These are phyloP conservation scores for Ceratocystiopsis minuta DNA, from an alignment of 2,329 filamentous ascomycete species.

Conservation along the genomic window DNA sequence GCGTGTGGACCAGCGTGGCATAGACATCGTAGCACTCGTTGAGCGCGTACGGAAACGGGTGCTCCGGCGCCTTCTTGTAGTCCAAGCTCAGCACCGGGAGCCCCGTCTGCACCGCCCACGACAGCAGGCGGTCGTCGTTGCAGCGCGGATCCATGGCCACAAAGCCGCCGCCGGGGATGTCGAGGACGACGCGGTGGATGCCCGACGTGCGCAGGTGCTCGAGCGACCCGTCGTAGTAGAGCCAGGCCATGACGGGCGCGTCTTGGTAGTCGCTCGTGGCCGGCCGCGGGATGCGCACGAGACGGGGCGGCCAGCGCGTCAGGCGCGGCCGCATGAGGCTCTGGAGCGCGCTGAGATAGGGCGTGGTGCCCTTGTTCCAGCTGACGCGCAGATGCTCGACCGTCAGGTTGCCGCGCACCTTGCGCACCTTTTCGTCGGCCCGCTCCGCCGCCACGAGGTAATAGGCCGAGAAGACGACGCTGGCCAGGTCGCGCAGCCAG, in stretches of 20 bases:
- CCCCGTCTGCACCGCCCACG: slow-evolving; percentile 79
- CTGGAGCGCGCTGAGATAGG: slow-evolving; percentile 61
- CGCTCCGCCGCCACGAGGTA: slow-evolving; percentile 86
- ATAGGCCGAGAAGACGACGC: slow-evolving; percentile 71
- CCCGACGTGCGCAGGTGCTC: slow-evolving; percentile 42
- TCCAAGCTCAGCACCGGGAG: slow-evolving; percentile 83
- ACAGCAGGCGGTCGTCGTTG: slow-evolving; percentile 83
- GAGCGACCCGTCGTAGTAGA: slow-evolving; percentile 84
- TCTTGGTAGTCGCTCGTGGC: slow-evolving; percentile 65
- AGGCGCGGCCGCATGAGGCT: slow-evolving; percentile 59
- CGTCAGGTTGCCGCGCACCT: slow-evolving; percentile 70
- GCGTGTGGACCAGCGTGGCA: slow-evolving; percentile 49
- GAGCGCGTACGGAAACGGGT: slow-evolving; percentile 67
- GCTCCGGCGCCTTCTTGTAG: slow-evolving; percentile 74
- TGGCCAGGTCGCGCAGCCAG: slow-evolving; percentile 66
- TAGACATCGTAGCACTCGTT: slow-evolving; percentile 84
- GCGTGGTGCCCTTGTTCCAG: slow-evolving; percentile 89
- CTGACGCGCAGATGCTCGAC: slow-evolving; percentile 81
- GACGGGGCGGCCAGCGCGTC: slow-evolving; percentile 63
- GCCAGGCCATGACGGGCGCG: slow-evolving; percentile 58
- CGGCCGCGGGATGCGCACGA: slow-evolving; percentile 70
- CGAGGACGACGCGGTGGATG: slow-evolving; percentile 54
- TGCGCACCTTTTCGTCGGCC: slow-evolving; percentile 90
- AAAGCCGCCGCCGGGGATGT: slow-evolving; percentile 87
- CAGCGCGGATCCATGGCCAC: slow-evolving; percentile 93